phyloP scores from a whole-genome alignment of 2,329 filamentous ascomycete species.

The Myriosclerotinia curreyana region DNA sequence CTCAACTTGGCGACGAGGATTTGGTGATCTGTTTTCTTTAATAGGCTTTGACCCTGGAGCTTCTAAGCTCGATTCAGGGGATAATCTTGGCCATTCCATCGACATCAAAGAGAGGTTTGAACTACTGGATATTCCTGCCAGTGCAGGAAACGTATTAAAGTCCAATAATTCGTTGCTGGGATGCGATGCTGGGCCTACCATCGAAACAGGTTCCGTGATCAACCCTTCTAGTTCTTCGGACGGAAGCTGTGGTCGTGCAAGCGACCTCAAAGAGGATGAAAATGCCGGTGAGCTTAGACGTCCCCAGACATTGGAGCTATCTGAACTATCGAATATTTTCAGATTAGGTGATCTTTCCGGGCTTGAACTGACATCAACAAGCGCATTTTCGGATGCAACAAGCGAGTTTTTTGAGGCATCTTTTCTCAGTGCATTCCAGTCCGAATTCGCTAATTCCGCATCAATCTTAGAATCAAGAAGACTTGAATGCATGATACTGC shows the following conservation, averaged over 20 bases:
- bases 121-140: background rate
- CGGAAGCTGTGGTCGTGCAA: background rate
- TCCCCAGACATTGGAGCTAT: background rate
- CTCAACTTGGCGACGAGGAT: constrained; percentile 19
- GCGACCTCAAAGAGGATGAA: background rate
- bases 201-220: background rate
- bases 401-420: background rate
- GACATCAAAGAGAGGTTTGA: background rate
- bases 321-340: background rate
- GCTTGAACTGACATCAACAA: constrained; percentile 10
- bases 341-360: constrained; percentile 7
- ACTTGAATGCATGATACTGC: background rate
- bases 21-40: background rate
- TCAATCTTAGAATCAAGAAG: constrained; percentile 17
- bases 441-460: background rate
- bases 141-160: background rate
- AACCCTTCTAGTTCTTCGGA: constrained; percentile 6
- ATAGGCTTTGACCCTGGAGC: background rate
- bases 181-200: background rate
- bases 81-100: background rate
- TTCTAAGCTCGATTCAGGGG: background rate
- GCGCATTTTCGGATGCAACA: background rate
- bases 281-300: background rate
- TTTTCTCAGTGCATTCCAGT: constrained; percentile 11
- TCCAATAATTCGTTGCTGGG: background rate